A percentile compares a stretch with the other conserved stretches of the same genome.
These are phyloP conservation scores for Aristolochia californica DNA, from an alignment of 164 flowering plant genomes.

Conservation along the genomic window DNA sequence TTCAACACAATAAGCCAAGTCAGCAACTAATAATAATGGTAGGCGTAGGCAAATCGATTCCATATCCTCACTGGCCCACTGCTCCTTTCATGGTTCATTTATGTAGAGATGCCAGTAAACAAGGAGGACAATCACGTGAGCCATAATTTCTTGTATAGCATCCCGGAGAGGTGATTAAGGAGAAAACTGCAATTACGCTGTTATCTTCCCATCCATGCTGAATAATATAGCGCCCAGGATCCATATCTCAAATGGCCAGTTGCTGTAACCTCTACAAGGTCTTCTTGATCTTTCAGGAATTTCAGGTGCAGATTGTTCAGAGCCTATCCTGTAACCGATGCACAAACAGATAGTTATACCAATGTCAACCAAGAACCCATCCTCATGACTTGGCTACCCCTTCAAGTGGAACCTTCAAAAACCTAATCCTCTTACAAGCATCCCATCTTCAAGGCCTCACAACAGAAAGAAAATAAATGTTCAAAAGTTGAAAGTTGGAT, in stretches of 20 bases:
- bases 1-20: conserved; percentile 98
- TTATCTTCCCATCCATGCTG: conserved; percentile 99
- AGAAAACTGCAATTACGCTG: conserved; percentile 99
- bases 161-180: conserved; percentile 87
- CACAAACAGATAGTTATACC: conserved; percentile 75
- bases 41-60: conserved; percentile 83
- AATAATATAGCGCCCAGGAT: conserved; percentile 87
- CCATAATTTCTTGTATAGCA: conserved; percentile 76
- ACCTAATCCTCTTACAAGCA: conserved; percentile 31
- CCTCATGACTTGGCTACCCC: conserved; percentile 45
- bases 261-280: conserved; percentile 34
- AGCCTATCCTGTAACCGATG: conserved; percentile 86
- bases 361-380: conserved; percentile 32
- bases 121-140: conserved; percentile 67
- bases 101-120: conserved; percentile 63
- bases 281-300: conserved; percentile 37
- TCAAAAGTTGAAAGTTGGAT: conserved; percentile 7
- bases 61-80: conserved; percentile 87
- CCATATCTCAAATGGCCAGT: conserved; percentile 50
- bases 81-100: conserved; percentile 58
- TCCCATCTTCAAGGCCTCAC: conserved; percentile 21
- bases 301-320: conserved; percentile 43
- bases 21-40: conserved; percentile 81
- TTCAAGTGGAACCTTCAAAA: conserved; percentile 36
- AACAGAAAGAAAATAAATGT: conserved; percentile 11